phyloP scores from a whole-genome alignment of 2,329 filamentous ascomycete species.

The Ustilaginoidea virens region DNA sequence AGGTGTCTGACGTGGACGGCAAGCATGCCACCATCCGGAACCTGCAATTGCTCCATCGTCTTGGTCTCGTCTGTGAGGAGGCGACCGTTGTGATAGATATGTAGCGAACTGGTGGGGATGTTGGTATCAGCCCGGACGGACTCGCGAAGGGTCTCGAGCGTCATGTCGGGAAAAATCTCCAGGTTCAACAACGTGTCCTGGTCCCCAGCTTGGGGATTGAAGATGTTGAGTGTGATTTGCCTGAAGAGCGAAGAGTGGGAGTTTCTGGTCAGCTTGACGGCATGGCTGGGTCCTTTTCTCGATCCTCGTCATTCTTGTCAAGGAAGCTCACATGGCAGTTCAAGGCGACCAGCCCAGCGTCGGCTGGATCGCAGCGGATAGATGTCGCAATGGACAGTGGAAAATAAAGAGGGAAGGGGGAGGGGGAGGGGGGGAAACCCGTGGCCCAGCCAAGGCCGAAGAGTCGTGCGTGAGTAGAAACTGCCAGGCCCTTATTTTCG shows the following conservation, averaged over 20 bases:
- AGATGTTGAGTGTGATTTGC: slow-evolving; percentile 79
- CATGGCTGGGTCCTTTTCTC: not conserved
- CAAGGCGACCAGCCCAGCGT: too few relatives aligned
- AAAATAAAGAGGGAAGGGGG: too few relatives aligned
- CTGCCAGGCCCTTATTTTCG: too few relatives aligned
- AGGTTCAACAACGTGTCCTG: slow-evolving; percentile 67
- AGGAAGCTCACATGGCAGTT: not conserved
- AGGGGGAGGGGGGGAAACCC: too few relatives aligned
- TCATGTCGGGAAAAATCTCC: slow-evolving; percentile 71
- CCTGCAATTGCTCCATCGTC: slow-evolving; percentile 66
- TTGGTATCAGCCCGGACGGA: slow-evolving; percentile 73
- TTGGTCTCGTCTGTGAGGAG: slow-evolving; percentile 63
- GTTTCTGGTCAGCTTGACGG: slow-evolving; percentile 2
- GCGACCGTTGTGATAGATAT: slow-evolving; percentile 81
- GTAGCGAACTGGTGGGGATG: slow-evolving; percentile 57
- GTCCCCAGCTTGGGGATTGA: slow-evolving; percentile 49
- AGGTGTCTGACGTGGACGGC: slow-evolving; percentile 62
- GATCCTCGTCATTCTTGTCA: not conserved
- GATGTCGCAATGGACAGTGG: not conserved
- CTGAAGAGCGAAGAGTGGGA: slow-evolving; percentile 31
- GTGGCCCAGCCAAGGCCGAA: too few relatives aligned
- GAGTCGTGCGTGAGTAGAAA: too few relatives aligned
- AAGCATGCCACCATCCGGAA: slow-evolving; percentile 84
- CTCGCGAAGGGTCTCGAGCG: slow-evolving; percentile 70
- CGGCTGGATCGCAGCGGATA: too few relatives aligned